Evolutionary conservation across 2,329 filamentous ascomycete genomes (phyloP), one percentile per base, ranked within the genome.

Genomic region (Botrytis elliptica): DNA sequence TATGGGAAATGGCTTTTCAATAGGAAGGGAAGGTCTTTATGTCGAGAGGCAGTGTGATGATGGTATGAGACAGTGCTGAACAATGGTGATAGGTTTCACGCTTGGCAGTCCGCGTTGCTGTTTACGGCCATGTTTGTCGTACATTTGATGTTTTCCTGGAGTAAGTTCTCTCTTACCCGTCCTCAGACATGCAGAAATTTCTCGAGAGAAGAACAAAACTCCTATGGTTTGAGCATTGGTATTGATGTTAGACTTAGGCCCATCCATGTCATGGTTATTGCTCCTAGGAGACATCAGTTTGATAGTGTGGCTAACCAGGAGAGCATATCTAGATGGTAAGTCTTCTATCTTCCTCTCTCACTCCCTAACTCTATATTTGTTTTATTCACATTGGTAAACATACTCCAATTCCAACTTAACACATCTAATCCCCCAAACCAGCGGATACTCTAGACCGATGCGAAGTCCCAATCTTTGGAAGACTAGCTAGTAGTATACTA

Each of bases 101-200:
- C 96, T 12, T 99, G 96, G 95, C 96, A 99, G 84, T 93, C 92
- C 10, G 91, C 92, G 76, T 86, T 97, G 79, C 83, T 97, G 4
- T 98, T 97, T 82, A 92, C 93, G 0, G 88, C 88, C 67, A 80
- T 90, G 74, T 89, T 95, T 83, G 83, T 97, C 70, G 78, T 98
- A 38, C 95, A 98, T 81, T 87, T 98, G 55, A 84, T 98, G 60
- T 91, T 98, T 82, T 91, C 91, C 20, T 97, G 94, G 92, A 95
- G 93, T 38, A 87, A 68, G 71, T 49, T 29, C 1, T 38, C 22
- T 25, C 3, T 18, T n/a, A 2, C 14, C 42, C 25, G 3, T 38
- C 10, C 36, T 33, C 1, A 2, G 1, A 44, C 22, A 25, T 40
- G 36, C 38, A 22, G 8, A 20, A 49, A n/a, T 7, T 18, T 25